A percentile compares a stretch with the other conserved stretches of the same genome.
Conservation (phyloP, 2,329 filamentous ascomycete genomes). For the Pseudogymnoascus sp. region DNA sequence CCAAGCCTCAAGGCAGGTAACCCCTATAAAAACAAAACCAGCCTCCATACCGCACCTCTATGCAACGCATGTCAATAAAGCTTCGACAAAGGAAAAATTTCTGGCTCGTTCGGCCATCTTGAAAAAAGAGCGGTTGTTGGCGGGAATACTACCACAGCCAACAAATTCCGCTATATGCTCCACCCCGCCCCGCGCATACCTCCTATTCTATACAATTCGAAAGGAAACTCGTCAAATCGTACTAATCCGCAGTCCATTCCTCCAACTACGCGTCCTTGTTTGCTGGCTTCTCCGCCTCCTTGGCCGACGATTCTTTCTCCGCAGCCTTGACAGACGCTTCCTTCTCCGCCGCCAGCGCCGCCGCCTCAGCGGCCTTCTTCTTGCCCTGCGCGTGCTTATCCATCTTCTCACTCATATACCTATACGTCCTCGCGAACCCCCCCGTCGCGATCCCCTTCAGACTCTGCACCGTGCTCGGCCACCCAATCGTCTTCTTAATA, state of each 20-base stretch:
- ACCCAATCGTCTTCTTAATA: constrained; percentile 80
- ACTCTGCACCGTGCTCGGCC: constrained; percentile 85
- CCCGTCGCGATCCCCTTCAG: constrained; percentile 77
- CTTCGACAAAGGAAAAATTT: background rate
- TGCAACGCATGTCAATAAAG: background rate
- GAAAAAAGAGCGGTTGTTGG: too few relatives aligned
- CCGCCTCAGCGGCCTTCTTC: constrained; percentile 16
- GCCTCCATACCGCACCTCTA: background rate
- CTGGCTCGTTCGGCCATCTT: background rate
- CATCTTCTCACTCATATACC: constrained; percentile 78
- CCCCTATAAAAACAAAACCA: background rate
- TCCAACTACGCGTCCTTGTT: background rate
- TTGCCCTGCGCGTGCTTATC: constrained; percentile 45
- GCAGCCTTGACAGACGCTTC: background rate
- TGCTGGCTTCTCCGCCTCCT: background rate
- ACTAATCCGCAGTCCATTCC: background rate
- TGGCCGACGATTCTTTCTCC: background rate
- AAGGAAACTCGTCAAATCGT: constrained; percentile 1
- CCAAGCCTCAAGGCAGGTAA: background rate
- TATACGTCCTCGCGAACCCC: constrained; percentile 59
- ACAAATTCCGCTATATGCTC: background rate
- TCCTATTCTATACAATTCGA: constrained; percentile 2
- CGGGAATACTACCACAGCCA: too few relatives aligned
- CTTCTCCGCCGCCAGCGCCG: background rate
- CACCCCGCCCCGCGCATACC: background rate